Percentiles rank a stretch among this genome's conserved stretches.
phyloP scores from a whole-genome alignment of 108 stramenopile species.

The Heterococcus sp. region DNA sequence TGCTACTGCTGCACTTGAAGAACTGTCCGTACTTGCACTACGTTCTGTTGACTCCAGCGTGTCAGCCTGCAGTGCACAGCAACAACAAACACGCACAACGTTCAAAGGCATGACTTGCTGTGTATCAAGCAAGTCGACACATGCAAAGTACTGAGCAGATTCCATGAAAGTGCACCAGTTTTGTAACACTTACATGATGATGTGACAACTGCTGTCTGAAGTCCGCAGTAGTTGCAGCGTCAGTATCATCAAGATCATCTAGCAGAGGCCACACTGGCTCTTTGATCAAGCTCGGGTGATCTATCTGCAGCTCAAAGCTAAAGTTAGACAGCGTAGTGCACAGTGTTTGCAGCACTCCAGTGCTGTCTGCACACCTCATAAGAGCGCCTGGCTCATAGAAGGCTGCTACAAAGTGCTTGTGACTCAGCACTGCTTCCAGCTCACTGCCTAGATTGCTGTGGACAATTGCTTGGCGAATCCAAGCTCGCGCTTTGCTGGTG shows the following conservation, averaged over 20 bases:
- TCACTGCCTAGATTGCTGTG: no score
- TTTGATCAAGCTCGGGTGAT: constrained; percentile 5
- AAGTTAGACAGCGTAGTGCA: constrained; percentile 4
- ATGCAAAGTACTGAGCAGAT: neutral
- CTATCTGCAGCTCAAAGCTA: neutral
- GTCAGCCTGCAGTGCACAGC: neutral
- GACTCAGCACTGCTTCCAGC: neutral
- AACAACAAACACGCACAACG: neutral
- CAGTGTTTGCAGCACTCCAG: constrained; percentile 8
- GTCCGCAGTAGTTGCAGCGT: no score
- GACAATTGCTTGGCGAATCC: no score
- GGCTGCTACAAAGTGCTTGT: neutral
- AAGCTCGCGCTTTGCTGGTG: no score
- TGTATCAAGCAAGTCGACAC: neutral
- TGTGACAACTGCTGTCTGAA: no score
- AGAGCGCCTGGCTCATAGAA: constrained; percentile 22
- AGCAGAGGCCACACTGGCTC: constrained; percentile 16
- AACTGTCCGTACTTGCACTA: no score
- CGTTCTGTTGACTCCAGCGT: no score
- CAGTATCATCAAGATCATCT: no score
- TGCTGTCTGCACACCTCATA: constrained; percentile 3
- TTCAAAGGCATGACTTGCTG: neutral
- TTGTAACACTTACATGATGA: neutral
- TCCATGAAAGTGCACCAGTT: neutral
- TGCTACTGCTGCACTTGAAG: no score